phyloP scores from a whole-genome alignment of 805 yeast genomes.

The Teunomyces panamensis region DNA sequence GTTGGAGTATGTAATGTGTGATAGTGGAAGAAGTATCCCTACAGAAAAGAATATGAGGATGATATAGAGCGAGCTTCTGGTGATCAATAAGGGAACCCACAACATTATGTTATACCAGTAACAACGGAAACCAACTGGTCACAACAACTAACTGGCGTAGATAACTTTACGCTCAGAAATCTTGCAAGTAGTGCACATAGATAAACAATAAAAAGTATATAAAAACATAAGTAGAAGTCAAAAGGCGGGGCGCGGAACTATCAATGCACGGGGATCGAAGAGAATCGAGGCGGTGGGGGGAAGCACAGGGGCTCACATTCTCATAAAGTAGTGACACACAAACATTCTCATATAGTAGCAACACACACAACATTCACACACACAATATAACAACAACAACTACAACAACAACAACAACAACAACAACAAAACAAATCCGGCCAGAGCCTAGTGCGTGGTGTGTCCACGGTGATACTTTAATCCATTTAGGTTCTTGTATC shows the following conservation, averaged over 20 bases:
- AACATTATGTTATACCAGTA: neutral
- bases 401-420: neutral
- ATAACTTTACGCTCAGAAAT: neutral
- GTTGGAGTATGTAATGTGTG: conserved; percentile 32
- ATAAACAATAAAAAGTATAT: conserved; percentile 2
- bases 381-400: neutral
- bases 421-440: neutral
- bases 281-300: neutral
- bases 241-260: neutral
- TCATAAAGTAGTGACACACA: neutral
- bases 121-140: neutral
- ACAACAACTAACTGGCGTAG: too few species aligned
- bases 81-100: conserved; percentile 17
- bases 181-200: conserved; percentile 1
- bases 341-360: neutral
- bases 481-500: conserved; percentile 95
- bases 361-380: neutral
- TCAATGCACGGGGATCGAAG: neutral
- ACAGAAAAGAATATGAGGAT: conserved; percentile 15
- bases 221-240: conserved; percentile 1
- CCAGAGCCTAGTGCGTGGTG: conserved; percentile 70
- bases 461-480: conserved; percentile 97
- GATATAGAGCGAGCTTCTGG: conserved; percentile 24
- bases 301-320: neutral
- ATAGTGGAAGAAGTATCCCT: conserved; percentile 31